Base-by-base conservation (phyloP, 169 alveolate species). In the Cryptosporidium bovis region DNA sequence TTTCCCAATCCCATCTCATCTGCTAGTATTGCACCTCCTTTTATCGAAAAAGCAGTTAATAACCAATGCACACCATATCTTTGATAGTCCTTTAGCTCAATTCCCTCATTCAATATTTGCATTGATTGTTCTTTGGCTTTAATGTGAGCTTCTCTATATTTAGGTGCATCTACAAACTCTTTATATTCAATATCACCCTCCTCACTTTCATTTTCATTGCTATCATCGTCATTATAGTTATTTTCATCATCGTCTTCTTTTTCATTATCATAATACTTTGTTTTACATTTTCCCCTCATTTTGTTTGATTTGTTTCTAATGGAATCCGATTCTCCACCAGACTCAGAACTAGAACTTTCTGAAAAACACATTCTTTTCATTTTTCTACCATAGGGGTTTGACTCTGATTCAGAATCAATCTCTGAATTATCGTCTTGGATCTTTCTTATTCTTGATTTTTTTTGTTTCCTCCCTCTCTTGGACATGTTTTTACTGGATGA, bases 1-100 rank as follows among this genome's bases (percentile, higher is more conserved):
- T 95, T 95, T 15, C 98, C 98, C 51, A 95, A 93, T 13, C 98
- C 98, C 98, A 95, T 95, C 82, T 95, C 98, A 77, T 95, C 98
- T 12, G 98, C 96, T 55, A 95, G 82, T 46, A 95, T 95, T 34
- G 97, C 97, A 5, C 98, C 98, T 1, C 97, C 97, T 3, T 90
- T 85, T 34, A 95, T 92, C 66, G 93, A 90, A 83, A 92, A 95
- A 5, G 97, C 93, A 65, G 92, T 90, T 53, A 94, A 82, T 7
- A 95, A 82, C 98, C 98, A 95, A 60, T 95, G 96, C 1, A 95
- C 98, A 1, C 98, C 98, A 56, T 90, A 93, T 53, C 91, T 96
- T 84, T 95, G 98, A 84, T 95, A 96, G 7, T 95, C 97, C 71
- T 95, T 95, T 65, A 95, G 90, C 33, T 90, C 85, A 10, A 95